Evolutionary conservation across 2,329 filamentous ascomycete genomes (phyloP), one percentile per base, ranked within the genome.

Genomic region (Botrytis squamosa): DNA sequence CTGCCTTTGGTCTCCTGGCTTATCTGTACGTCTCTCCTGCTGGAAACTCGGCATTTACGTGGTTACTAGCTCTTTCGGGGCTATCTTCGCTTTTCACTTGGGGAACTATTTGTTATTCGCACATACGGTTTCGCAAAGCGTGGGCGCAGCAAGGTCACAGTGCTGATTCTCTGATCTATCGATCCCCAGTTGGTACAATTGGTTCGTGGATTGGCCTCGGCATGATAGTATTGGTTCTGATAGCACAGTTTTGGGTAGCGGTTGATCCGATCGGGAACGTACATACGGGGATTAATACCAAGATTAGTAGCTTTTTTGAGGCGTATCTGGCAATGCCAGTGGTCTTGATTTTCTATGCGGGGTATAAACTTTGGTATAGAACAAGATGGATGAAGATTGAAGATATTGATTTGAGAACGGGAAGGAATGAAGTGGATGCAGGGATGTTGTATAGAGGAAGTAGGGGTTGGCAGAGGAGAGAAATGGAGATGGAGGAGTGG

Each of bases 381-480:
- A 97, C 95, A 2, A 84, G 85, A 5, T 86, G 93, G 75, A 86
- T 97, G 36, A 85, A 86, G 44, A 83, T 88, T 57, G 84, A 87
- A 68, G 92, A 97, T 75, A 96, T 98, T 89, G 94, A 98, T 82
- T 83, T 98, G 76, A 89, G 91, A 75, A 97, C 94, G 0, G 95
- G 95, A 4, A 89, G 95, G 60, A 87, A 95, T 63, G 93, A 97
- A 80, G 81, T 72, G 20, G 70, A 44, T 38, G 29, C 40, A 3
- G 46, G 59, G 20, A 84, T 97, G 69, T 88, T 90, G 57, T 88
- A 92, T 75, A 84, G 98, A 67, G 85, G 96, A 70, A 90, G 90
- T 69, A 91, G 96, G 82, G 86, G 65, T 16, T 60, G 33, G 49
- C 65, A 42, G 59, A 42, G 46, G 12, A 40, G 60, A 38, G 46